Evolutionary conservation across 345 rosid genomes (phyloP).

Genomic region (Melaleuca alternifolia): DNA sequence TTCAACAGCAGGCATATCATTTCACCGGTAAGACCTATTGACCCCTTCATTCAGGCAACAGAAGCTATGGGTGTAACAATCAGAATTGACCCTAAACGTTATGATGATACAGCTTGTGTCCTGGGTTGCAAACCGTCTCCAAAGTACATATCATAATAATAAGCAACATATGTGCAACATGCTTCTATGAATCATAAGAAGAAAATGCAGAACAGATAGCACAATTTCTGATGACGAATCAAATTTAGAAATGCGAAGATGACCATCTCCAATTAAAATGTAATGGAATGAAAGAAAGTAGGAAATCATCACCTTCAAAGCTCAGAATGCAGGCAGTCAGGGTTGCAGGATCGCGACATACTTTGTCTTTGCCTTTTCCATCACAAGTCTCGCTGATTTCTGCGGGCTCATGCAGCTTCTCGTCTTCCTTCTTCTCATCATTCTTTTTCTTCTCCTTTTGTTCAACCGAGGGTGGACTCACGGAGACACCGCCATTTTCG

Average conservation of each 20-base stretch:
- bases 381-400: conserved; percentile 30
- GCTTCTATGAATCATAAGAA: neutral
- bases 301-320: conserved; percentile 4
- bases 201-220: neutral
- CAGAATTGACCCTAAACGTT: neutral
- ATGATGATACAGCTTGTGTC: neutral
- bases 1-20: neutral
- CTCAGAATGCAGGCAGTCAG: conserved; percentile 50
- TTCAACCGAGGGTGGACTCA: conserved; percentile 13
- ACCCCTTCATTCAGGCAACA: neutral
- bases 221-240: neutral
- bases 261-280: neutral
- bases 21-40: neutral
- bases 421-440: conserved; percentile 8
- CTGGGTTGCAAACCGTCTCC: neutral
- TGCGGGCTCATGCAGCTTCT: conserved; percentile 15
- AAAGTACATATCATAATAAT: neutral
- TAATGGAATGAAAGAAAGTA: neutral
- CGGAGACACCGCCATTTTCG: conserved; percentile 3
- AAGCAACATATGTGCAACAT: neutral
- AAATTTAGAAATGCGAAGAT: neutral
- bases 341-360: conserved; percentile 21
- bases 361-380: conserved; percentile 10
- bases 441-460: conserved; percentile 2
- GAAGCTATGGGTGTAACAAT: neutral